Evolutionary conservation across 2,329 filamentous ascomycete genomes (phyloP), one percentile per base, ranked within the genome.

Genomic region (Aspergillus udagawae): DNA sequence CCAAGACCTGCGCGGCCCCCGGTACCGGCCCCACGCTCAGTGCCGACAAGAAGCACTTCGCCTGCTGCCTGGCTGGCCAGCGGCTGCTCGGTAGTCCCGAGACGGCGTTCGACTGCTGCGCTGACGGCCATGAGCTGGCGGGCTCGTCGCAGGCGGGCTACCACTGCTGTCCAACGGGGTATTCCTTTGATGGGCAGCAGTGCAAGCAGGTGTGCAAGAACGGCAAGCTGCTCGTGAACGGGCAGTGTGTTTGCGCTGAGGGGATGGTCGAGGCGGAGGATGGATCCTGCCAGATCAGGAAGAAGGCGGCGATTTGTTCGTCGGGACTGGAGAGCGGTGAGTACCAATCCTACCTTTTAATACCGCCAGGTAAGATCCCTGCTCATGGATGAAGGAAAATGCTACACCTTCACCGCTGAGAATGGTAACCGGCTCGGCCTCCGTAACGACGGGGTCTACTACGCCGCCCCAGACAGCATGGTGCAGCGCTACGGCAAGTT

Each of bases 91-190:
- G 58, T 14, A 54, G 42, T 23, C 42, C 50, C 6, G 58, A 57
- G 23, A 60, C 58, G 32, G 58, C 55, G 2, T 60, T 60, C 17
- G 58, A 60, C 20, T 60, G 58, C 58, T 60, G 58, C 21, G 58
- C 55, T 10, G 52, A 35, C 3, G 52, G 51, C 6, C 56, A 60
- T 45, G 58, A 58, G 21, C 52, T 60, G 12, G 56, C 45, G n/a
- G 58, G 58, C 27, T 60, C 58, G 14, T n/a, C 20, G 5, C 50
- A 49, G 9, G 44, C 53, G 10, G 56, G 58, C 4, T 60, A 55
- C 20, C 44, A 32, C 14, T 60, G 58, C 41, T 60, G 58, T 21
- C 58, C 58, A 6, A 53, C 32, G 12, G 55, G 53, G 4, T 47
- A 53, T 51, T 47, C 25, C 32, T 59, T 47, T n/a, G 57, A 59